Evolutionary conservation across 2,329 filamentous ascomycete species (phyloP), one percentile per base, ranked within the genome.

Genomic region (Paecilomyces sp.): DNA sequence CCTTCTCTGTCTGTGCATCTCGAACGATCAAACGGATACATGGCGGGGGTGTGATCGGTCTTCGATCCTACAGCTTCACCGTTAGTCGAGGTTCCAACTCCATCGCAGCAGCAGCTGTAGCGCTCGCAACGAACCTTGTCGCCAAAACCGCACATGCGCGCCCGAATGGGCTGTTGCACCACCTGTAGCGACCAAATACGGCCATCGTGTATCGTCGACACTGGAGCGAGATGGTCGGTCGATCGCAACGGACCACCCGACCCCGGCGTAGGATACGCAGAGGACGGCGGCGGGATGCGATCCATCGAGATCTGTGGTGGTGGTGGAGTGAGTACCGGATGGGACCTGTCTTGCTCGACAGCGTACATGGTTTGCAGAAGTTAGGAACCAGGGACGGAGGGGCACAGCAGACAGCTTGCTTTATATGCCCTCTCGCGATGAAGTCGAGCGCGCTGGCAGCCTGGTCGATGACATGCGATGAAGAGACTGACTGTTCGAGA

Each of bases 121-220:
- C 4, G 8, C 8, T n/a, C 25, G n/a, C 28, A 13, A 36, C 79
- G 59, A 77, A 94, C 91, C 84, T 97, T 99, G 80, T 99, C 94
- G 63, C 94, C 94, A 78, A 97, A 99, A 7, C 94, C 94, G 79
- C 94, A 99, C 94, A 97, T 97, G 62, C 94, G 90, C 65, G 94
- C 94, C 68, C 94, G 87, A 68, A 91, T 83, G 56, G 94, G 94
- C 75, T 97, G 92, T 78, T 99, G 94, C 65, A 90, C 87, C 61
- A 97, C 91, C 65, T 88, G 81, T 56, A 96, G 83, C 62, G 87
- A 89, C 74, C 75, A 80, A 52, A 75, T 75, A 31, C 77, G 74
- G 53, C 76, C 77, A 28, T 79, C 74, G 56, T 74, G 77, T 50
- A 74, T 66, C 56, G 74, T 77, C 7, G 73, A 71, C 22, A 77